Conservation (phyloP, 2,329 filamentous ascomycete genomes). For the Fusarium multiceps region DNA sequence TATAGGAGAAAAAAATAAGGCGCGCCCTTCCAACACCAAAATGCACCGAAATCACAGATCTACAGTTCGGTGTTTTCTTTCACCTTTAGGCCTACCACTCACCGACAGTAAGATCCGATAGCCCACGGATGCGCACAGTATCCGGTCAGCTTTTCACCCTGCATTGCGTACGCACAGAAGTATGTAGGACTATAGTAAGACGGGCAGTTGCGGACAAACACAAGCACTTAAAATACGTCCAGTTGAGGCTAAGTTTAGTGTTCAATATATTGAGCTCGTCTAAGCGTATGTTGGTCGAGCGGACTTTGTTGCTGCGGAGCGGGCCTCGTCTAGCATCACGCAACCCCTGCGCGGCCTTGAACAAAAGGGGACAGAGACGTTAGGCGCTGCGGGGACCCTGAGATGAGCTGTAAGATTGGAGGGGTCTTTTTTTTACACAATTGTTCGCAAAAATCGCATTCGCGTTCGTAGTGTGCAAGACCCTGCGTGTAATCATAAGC, state of each 20-base stretch:
- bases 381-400: constrained; percentile 6
- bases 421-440: constrained; percentile 25
- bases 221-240: background rate
- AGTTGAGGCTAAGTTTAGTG: background rate
- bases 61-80: background rate
- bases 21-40: background rate
- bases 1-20: background rate
- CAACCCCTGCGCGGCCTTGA: background rate
- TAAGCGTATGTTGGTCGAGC: constrained; percentile 2
- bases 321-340: constrained; percentile 16
- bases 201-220: background rate
- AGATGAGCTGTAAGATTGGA: constrained; percentile 26
- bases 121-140: background rate
- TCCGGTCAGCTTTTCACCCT: constrained; percentile 10
- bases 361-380: constrained; percentile 1
- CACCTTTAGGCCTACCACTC: background rate
- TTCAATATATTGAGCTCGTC: constrained; percentile 5
- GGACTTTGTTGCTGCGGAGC: constrained; percentile 26
- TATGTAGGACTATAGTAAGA: background rate
- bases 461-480: constrained; percentile 17
- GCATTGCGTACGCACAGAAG: background rate
- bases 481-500: constrained; percentile 15
- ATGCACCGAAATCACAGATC: background rate
- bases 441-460: constrained; percentile 19
- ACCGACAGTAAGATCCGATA: background rate